These are phyloP conservation scores for Plantago coronopus DNA, from an alignment of 305 asterid genomes.

Conservation along the genomic window DNA sequence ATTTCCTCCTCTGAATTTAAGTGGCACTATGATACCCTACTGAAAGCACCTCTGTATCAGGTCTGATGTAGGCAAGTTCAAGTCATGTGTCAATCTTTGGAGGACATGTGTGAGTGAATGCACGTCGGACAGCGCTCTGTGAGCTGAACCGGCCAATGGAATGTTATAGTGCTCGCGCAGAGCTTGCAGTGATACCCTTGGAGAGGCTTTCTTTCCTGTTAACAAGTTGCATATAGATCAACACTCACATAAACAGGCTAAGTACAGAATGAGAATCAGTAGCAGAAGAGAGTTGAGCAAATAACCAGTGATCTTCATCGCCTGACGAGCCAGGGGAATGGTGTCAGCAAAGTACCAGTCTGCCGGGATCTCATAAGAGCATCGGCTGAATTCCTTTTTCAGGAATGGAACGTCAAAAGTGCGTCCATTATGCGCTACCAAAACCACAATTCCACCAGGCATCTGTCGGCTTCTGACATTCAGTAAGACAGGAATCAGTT, in stretches of 20 bases:
- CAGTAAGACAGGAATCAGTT: constrained; percentile 70
- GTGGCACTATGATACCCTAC: too few species aligned
- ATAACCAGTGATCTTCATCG: constrained; percentile 40
- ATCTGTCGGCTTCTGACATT: constrained; percentile 67
- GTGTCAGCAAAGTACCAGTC: constrained; percentile 76
- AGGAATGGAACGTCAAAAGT: constrained; percentile 80
- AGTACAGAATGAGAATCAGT: too few species aligned
- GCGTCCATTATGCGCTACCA: constrained; percentile 78
- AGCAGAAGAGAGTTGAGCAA: constrained; percentile 11
- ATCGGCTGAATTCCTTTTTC: constrained; percentile 61
- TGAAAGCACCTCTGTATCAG: constrained; percentile 49
- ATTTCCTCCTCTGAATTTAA: too few species aligned
- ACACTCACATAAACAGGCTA: too few species aligned
- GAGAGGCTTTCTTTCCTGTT: constrained; percentile 48
- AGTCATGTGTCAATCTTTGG: constrained; percentile 58
- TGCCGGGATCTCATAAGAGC: constrained; percentile 64
- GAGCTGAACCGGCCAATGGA: constrained; percentile 60
- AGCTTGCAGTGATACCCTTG: constrained; percentile 46
- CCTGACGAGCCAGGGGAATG: constrained; percentile 61
- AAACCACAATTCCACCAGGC: constrained; percentile 74
- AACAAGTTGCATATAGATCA: constrained; percentile 17
- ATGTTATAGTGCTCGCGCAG: constrained; percentile 56
- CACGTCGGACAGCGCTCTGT: constrained; percentile 83
- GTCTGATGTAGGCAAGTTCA: constrained; percentile 46
- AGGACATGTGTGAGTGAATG: constrained; percentile 58